Evolutionary conservation across 306 rosid species (phyloP).

Genomic region (Urtica urens): DNA sequence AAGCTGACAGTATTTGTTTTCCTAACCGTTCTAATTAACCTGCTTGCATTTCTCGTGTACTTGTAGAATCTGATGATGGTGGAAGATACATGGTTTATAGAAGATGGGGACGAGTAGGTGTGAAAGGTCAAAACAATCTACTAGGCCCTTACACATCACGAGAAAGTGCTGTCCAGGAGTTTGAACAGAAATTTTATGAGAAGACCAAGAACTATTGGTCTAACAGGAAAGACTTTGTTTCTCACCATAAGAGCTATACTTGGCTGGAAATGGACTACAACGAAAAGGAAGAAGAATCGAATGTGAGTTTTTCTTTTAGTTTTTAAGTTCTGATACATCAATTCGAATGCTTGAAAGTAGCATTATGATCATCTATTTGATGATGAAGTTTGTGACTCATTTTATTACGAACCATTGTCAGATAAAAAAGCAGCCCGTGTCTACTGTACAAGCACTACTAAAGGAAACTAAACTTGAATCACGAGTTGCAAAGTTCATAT

Average conservation of each 20-base stretch:
- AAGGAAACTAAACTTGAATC: conserved; percentile 60
- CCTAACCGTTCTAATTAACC: neutral
- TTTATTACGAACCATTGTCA: conserved; percentile 29
- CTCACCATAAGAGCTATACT: conserved; percentile 48
- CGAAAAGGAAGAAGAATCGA: conserved; percentile 36
- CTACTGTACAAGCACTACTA: conserved; percentile 42
- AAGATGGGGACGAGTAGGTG: conserved; percentile 96
- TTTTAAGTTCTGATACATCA: conserved; percentile 10
- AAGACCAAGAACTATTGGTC: conserved; percentile 80
- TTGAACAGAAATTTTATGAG: conserved; percentile 52
- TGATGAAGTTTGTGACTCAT: too few relatives aligned
- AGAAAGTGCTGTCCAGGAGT: conserved; percentile 47
- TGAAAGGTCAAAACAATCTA: conserved; percentile 73
- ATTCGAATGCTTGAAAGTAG: conserved; percentile 2
- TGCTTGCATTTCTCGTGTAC: conserved; percentile 4
- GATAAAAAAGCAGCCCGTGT: conserved; percentile 33
- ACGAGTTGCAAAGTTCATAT: conserved; percentile 62
- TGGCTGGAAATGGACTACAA: conserved; percentile 92
- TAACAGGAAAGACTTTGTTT: conserved; percentile 37
- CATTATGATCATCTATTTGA: too few relatives aligned
- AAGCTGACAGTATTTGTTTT: too few relatives aligned
- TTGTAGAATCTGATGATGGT: conserved; percentile 77
- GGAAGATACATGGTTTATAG: conserved; percentile 58
- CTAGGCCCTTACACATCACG: conserved; percentile 50
- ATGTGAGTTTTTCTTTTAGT: conserved; percentile 44